Base-by-base conservation (phyloP, 2,329 filamentous ascomycete species). In the Blumeria hordei region DNA sequence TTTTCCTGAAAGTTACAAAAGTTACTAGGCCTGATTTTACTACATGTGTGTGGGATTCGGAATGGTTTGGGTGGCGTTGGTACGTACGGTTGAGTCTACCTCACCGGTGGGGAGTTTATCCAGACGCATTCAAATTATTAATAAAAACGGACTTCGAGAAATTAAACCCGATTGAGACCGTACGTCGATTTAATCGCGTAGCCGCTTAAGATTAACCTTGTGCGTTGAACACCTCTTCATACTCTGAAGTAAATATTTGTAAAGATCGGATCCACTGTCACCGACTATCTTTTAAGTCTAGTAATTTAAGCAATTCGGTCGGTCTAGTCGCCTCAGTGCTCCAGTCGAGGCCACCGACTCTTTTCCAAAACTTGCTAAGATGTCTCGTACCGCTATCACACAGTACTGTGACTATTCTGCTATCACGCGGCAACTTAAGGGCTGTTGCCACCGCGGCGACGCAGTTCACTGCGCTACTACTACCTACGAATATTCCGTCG, bases 401-500 rank as follows among this genome's bases (percentile, higher is more conserved):
- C 7, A 92, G 69, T n/a, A 93, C 72, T 0, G 86, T 92, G n/a
- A 88, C 84, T 44, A 93, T 77, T 41, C 73, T 69, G 58, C 73
- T 72, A 6, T 70, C 73, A 35, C 72, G 74, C 57, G 81, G 83
- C 58, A 88, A 69, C 44, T 71, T 70, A 64, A 80, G 74, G 32
- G 84, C 85, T 3, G 81, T 73, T 53, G 74, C 74, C 9, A 85
- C 80, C 21, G 85, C 83, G 4, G 84, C 86, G 44, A 85, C 83
- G 74, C 88, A 94, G 67, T 98, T 98, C 54, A 98, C 90, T n/a
- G 88, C 84, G 67, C 85, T 94, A 66, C 87, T 94, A 66, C 88
- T 94, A 8, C 92, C 93, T 43, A 88, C 74, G 64, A 98, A 98
- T 54, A 98, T 81, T 7, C 92, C 92, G 67, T 98, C 92, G 59